Evolutionary conservation across 805 yeast genomes (phyloP), one percentile per base, ranked within the genome.

Genomic region (Wickerhamomyces canadensis): DNA sequence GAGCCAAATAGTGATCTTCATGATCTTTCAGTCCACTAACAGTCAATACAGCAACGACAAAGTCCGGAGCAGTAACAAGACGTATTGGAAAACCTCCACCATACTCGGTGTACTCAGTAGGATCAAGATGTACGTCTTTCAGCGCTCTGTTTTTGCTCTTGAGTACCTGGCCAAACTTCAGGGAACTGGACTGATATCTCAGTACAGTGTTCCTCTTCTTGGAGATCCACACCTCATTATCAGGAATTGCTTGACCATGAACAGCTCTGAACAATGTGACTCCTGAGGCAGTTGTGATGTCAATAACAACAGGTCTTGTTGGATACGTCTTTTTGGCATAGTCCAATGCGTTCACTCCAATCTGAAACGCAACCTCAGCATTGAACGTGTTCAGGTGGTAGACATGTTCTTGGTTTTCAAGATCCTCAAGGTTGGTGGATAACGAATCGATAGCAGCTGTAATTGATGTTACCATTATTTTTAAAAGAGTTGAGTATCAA

Each of bases 81-180:
- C 62, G 63, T 23, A 76, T 56, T 10, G 80, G 80, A 34, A 76
- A 66, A 24, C 72, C 67, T 37, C 83, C 83, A 18, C 83, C 83
- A 45, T 73, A 78, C 22, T 64, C 55, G 9, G 78, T 76, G 46
- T 64, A 75, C 11, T 69, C 74, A 15, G 46, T 47, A 9, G 67
- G 57, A 21, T 67, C 64, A 15, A 73, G 55, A 37, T 62, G 67
- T 28, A 57, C 55, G 4, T 62, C 65, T 29, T 66, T 71, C 3
- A 66, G 37, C 7, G 70, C 58, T 34, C 62, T 57, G 2, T 57
- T 58, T 40, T 60, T 65, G 1, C 35, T 37, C 18, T 60, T 59
- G 39, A 70, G 56, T 47, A 67, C 68, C 33, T 59, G 60, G 6
- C 78, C 76, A 50, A 73, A 60, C 40, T 52, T 63, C 51, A 65